phyloP scores from a whole-genome alignment of 2,329 filamentous ascomycete species.

The Macrophomina tecta region DNA sequence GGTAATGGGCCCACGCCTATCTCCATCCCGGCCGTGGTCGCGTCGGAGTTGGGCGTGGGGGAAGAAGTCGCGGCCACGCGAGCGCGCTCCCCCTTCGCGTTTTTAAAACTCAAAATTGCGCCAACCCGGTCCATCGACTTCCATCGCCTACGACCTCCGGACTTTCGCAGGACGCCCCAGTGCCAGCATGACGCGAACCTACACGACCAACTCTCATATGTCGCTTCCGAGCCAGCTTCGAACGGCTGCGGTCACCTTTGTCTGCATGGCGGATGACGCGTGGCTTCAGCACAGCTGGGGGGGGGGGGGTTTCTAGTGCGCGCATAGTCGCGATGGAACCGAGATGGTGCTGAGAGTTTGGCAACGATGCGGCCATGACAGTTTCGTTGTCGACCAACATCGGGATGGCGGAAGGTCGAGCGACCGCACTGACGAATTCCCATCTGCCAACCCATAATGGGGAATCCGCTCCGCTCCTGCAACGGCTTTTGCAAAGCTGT shows the following conservation, averaged over 20 bases:
- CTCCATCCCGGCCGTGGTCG: conserved; percentile 1
- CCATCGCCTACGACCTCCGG: neutral
- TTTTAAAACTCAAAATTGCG: neutral
- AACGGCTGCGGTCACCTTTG: too few relatives aligned
- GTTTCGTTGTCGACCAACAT: neutral
- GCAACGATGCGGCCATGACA: too few relatives aligned
- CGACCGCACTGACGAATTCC: neutral
- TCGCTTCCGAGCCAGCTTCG: neutral
- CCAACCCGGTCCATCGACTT: neutral
- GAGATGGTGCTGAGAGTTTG: too few relatives aligned
- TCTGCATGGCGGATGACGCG: too few relatives aligned
- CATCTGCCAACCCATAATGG: neutral
- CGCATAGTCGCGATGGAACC: too few relatives aligned
- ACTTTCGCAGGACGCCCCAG: neutral
- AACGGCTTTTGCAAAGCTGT: too few relatives aligned
- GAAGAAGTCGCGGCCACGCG: neutral
- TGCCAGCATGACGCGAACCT: neutral
- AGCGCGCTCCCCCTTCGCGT: conserved; percentile 5
- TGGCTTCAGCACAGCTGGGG: too few relatives aligned
- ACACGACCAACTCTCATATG: neutral
- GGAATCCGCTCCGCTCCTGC: too few relatives aligned
- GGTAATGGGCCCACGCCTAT: neutral
- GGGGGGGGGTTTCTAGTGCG: too few relatives aligned
- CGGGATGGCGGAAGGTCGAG: neutral
- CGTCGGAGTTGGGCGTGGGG: conserved; percentile 8